Base-by-base conservation (phyloP, 176 grass and related monocot species). In the Hordeum vulgare region DNA sequence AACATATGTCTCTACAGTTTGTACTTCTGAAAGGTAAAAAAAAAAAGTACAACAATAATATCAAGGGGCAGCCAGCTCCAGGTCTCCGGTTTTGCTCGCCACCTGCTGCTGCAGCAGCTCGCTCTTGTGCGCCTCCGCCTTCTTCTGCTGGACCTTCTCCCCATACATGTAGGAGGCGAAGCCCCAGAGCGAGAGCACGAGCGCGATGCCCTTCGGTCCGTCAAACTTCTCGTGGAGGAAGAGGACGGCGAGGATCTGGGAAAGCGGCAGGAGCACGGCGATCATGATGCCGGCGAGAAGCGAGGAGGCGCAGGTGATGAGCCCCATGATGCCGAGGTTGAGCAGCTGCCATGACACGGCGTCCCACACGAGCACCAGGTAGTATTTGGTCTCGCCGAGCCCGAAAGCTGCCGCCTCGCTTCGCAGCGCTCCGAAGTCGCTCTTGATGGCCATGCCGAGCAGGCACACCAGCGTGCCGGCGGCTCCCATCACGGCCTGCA, bases 191-290 rank as follows among this genome's bases (percentile, higher is more conserved):
- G 85, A 84, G 51, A 97, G 86, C 71, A 84, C 57, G 9, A 94
- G 91, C 0, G 89, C 85, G 26, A 94, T 42, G 65, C 67, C 91
- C 66, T 97, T 97, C 1, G 64, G 41, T 17, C 85, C 89, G 31
- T 85, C 85, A 57, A 97, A 97, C 36, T 97, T 97, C 85, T 97
- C 91, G 1, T 78, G 82, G 37, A 97, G 88, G 80, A 97, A 94
- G 66, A 94, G 39, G 77, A 92, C 85, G 0, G 90, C 72, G 27
- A 94, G 72, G 29, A 94, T 14, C 78, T 97, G 81, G 3, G 90
- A 83, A 8, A 97, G 53, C 0, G 90, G 94, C 24, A 97, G 58
- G 17, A 92, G 69, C 4, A 92, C 27, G 13, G 90, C 92, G 61
- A 87, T 57, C 89, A 92, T 90, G 68, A 97, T 87, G 47, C 92